phyloP scores from a whole-genome alignment of 768 basidiomycete species.

The Podaxis sp. region DNA sequence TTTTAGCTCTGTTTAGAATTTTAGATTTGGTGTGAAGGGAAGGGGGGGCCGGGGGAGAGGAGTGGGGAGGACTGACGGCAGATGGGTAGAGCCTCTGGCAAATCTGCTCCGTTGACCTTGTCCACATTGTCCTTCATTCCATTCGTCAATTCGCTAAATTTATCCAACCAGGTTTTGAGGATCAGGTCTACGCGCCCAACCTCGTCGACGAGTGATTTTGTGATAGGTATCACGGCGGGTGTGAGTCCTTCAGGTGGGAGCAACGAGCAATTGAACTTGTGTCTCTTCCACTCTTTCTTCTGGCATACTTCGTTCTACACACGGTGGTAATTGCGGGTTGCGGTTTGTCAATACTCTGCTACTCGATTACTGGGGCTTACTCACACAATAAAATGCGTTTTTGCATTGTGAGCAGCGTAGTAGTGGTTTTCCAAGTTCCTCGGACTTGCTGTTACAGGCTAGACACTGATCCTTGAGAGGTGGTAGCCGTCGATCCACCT shows the following conservation, averaged over 20 bases:
- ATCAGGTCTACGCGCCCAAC: conserved; percentile 1
- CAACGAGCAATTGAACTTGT: conserved; percentile 5
- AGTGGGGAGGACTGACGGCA: neutral
- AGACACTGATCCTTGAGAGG: neutral
- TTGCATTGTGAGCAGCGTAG: conserved; percentile 7
- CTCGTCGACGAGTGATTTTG: conserved; percentile 1
- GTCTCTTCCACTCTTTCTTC: conserved; percentile 6
- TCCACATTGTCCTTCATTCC: conserved; percentile 1
- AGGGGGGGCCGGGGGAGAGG: neutral
- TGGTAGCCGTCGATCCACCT: neutral
- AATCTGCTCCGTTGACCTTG: conserved; percentile 1
- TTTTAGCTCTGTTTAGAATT: neutral
- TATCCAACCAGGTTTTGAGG: conserved; percentile 4
- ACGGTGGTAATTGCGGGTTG: neutral
- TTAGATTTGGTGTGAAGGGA: too few species aligned
- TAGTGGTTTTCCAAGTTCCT: neutral
- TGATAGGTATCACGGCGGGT: conserved; percentile 4
- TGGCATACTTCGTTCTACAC: neutral
- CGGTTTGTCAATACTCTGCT: neutral
- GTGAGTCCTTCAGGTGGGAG: conserved; percentile 1
- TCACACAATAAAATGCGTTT: conserved; percentile 7
- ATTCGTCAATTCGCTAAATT: neutral
- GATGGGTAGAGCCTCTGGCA: conserved; percentile 2
- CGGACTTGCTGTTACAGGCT: neutral
- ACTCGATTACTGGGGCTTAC: neutral